Conservation (phyloP, 768 basidiomycete species). For the Suillus hirtellus region DNA sequence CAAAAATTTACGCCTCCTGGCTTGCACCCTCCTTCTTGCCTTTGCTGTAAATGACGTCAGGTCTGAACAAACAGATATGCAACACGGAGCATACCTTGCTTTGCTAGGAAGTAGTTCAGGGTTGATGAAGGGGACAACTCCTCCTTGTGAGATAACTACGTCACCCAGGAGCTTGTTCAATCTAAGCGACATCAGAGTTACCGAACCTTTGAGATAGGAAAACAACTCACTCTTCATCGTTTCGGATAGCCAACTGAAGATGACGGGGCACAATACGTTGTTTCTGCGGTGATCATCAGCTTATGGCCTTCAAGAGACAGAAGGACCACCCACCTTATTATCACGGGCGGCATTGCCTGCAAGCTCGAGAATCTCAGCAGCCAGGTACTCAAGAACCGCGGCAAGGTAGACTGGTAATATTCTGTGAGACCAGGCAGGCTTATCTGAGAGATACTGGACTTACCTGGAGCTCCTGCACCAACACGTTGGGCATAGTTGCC, state of each 20-base stretch:
- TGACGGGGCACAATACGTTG: slow-evolving; percentile 94
- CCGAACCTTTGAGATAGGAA: background rate
- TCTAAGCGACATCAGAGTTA: slow-evolving; percentile 31
- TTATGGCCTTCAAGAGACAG: background rate
- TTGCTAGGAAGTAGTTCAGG: slow-evolving; percentile 39
- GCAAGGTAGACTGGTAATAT: slow-evolving; percentile 72
- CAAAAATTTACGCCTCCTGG: slow-evolving; percentile 30
- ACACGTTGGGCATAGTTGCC: slow-evolving; percentile 89
- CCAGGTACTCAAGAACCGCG: slow-evolving; percentile 88
- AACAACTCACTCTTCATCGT: slow-evolving; percentile 74
- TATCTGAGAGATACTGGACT: slow-evolving; percentile 15
- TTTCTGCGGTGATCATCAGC: slow-evolving; percentile 46
- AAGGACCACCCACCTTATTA: slow-evolving; percentile 28
- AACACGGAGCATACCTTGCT: slow-evolving; percentile 23
- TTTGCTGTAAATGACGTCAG: slow-evolving; percentile 27
- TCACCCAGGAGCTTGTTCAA: slow-evolving; percentile 80
- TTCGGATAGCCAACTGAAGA: slow-evolving; percentile 88
- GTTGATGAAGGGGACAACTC: slow-evolving; percentile 73
- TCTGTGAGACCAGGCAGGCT: background rate
- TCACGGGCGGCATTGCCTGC: slow-evolving; percentile 74
- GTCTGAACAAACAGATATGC: background rate
- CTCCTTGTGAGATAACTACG: slow-evolving; percentile 90
- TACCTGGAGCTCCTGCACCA: slow-evolving; percentile 86
- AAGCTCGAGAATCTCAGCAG: slow-evolving; percentile 91
- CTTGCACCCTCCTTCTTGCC: slow-evolving; percentile 36